Evolutionary conservation across 768 basidiomycete species (phyloP), one percentile per base, ranked within the genome.

Genomic region (Termitomyces sp.): DNA sequence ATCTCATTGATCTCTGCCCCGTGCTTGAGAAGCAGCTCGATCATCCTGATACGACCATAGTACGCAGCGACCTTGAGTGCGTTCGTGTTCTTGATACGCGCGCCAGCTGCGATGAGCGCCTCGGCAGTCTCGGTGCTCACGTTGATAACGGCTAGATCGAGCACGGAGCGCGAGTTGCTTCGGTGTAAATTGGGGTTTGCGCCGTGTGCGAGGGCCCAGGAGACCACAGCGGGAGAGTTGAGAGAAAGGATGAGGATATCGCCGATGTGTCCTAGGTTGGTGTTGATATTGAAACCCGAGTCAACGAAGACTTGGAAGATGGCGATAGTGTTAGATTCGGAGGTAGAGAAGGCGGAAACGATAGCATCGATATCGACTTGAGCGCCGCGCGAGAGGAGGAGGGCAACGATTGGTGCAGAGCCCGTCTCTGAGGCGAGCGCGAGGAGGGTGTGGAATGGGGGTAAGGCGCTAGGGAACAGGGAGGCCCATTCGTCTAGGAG

Each of bases 1-100:
- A 68, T 63, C 53, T 64, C 60, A 24, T 68, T 55, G 53, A 68
- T 46, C 24, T 64, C 60, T 28, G 67, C 62, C 12, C 67, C 67
- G 1, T 55, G 40, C 22, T 57, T 58, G 20, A 68, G 54, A 6
- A 68, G 55, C 24, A 61, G 35, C 24, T 62, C 53, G 33, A 66
- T 60, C 65, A 66, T 64, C 18, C 55, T 46, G 18, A 53, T 39
- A 12, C 55, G 15, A 0, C 67, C 65, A n/a, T 60, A 64, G 45
- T 64, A 66, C 18, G 58, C 65, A 13, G 67, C 65, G 20, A 53
- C 45, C 45, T 64, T 64, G 22, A 66, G 48, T 9, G 67, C 65
- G 18, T 62, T 63, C 4, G 58, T 59, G 38, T 64, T 58, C 42
- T 63, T 62, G 35, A 66, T 39, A 4, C 32, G 42, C 7, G 65